phyloP scores from a whole-genome alignment of 306 rosid genomes.

The Cucurbita argyrosperma region DNA sequence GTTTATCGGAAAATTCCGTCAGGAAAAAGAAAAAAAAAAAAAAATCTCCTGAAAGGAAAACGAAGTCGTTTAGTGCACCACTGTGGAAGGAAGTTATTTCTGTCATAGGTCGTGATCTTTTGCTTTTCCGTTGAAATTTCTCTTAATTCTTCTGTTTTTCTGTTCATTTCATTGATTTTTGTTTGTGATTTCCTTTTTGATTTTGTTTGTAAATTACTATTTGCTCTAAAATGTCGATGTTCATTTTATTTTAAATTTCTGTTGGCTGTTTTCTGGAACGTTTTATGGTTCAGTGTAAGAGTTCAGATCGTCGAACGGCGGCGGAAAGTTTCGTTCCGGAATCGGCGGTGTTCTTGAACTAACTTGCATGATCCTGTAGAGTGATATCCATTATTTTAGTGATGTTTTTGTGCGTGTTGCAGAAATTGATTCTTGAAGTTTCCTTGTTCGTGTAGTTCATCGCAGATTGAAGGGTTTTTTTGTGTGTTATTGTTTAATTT shows the following conservation, averaged over 20 bases:
- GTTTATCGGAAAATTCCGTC: background rate
- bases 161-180: background rate
- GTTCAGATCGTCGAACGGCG: constrained; percentile 19
- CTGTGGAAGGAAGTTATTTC: constrained; percentile 1
- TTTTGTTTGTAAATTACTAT: background rate
- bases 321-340: background rate
- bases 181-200: background rate
- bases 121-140: background rate
- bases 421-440: background rate
- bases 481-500: background rate
- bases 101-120: constrained; percentile 1
- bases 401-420: no score
- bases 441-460: background rate
- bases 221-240: background rate
- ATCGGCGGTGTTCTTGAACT: background rate
- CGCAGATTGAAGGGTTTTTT: background rate
- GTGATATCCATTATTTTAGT: background rate
- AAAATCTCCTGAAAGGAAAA: background rate
- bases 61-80: constrained; percentile 7
- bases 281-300: constrained; percentile 1
- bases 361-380: background rate
- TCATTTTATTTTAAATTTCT: background rate
- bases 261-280: background rate
- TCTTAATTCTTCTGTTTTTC: background rate
- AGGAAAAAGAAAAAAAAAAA: background rate